phyloP scores from a whole-genome alignment of 345 rosid genomes.

The Camelina neglecta region DNA sequence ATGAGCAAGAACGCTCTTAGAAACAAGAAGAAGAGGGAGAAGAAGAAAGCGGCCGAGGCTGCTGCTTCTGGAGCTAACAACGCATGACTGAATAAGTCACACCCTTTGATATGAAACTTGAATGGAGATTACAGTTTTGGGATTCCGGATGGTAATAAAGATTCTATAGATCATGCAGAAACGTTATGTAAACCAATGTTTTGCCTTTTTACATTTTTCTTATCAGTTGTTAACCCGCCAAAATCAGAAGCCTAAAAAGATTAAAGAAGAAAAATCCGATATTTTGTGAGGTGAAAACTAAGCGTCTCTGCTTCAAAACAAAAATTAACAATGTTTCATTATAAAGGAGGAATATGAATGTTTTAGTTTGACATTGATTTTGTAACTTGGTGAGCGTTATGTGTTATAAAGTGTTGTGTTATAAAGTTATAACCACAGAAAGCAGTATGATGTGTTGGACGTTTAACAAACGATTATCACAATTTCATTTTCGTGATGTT shows the following conservation, averaged over 20 bases:
- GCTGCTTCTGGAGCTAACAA: slow-evolving; percentile 36
- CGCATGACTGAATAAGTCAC: slow-evolving; percentile 30
- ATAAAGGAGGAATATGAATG: no score
- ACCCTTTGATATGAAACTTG: not conserved
- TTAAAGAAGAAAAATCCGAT: not conserved
- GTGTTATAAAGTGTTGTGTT: no score
- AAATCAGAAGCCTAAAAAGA: not conserved
- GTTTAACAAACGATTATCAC: not conserved
- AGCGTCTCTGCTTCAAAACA: not conserved
- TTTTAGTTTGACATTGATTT: not conserved
- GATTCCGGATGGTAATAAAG: slow-evolving; percentile 27
- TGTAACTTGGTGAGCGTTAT: not conserved
- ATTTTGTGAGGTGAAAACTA: not conserved
- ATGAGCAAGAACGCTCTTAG: slow-evolving; percentile 86
- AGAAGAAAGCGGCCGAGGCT: slow-evolving; percentile 72
- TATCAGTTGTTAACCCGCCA: slow-evolving; percentile 22
- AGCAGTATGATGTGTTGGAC: not conserved
- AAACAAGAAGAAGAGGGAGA: slow-evolving; percentile 94
- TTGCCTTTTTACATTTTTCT: not conserved
- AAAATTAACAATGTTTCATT: not conserved
- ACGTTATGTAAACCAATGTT: slow-evolving; percentile 9
- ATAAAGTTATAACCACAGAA: not conserved
- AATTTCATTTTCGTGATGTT: not conserved
- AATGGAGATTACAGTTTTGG: slow-evolving; percentile 27
- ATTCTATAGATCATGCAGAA: slow-evolving; percentile 11